Conservation (phyloP, 2,329 filamentous ascomycete genomes). For the Monilinia aucupariae region DNA sequence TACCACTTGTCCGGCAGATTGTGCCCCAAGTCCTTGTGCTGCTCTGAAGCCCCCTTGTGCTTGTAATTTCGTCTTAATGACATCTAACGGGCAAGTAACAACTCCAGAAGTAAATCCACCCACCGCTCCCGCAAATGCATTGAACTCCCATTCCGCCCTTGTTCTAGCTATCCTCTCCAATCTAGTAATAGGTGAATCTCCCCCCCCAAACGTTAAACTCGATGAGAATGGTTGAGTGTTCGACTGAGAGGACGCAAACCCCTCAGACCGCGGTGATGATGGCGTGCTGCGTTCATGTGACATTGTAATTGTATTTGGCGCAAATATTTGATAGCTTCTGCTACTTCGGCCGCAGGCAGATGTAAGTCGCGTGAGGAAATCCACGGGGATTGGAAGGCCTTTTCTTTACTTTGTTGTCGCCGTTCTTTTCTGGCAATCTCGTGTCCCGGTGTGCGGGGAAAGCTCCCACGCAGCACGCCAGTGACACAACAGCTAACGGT, state of each 20-base stretch:
- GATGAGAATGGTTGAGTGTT: conserved; percentile 24
- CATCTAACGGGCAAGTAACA: conserved; percentile 93
- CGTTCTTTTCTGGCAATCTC: conserved; percentile 30
- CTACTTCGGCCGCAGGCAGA: conserved; percentile 12
- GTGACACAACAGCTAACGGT: conserved; percentile 48
- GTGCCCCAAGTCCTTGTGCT: conserved; percentile 18
- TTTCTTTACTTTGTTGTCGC: conserved; percentile 23
- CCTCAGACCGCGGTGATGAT: conserved; percentile 33
- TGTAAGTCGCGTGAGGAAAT: background rate
- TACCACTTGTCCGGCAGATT: conserved; percentile 45
- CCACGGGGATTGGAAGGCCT: background rate
- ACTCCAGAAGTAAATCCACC: conserved; percentile 91
- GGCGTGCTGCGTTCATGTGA: conserved; percentile 41
- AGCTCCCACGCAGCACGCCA: conserved; percentile 54
- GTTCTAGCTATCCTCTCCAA: conserved; percentile 52
- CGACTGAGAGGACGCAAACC: conserved; percentile 24
- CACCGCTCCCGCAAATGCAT: conserved; percentile 79
- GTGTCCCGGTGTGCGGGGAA: conserved; percentile 53
- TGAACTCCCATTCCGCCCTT: conserved; percentile 62
- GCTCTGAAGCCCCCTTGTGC: conserved; percentile 79
- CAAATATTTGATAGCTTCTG: conserved; percentile 37
- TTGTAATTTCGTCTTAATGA: conserved; percentile 98
- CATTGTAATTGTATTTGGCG: conserved; percentile 39
- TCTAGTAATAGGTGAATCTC: conserved; percentile 36
- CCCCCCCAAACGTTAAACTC: conserved; percentile 19